Base-by-base conservation (phyloP, 352 stramenopile genomes). In the Phytophthora citrophthora region DNA sequence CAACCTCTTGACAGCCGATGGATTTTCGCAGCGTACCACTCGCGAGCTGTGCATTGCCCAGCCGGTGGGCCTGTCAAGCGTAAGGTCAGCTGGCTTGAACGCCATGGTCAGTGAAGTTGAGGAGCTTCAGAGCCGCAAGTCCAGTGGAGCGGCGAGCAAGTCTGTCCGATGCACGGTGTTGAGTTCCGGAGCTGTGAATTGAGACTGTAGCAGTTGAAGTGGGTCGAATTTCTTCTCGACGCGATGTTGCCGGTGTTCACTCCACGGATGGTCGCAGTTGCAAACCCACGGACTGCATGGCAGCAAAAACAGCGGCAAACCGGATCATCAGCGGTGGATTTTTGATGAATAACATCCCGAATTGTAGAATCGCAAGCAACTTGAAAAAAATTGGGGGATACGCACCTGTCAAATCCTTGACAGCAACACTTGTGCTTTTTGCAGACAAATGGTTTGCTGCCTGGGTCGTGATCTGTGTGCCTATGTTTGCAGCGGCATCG, bases 401-500 rank as follows among this genome's bases (percentile, higher is more conserved):
- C 68, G 47, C 50, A 90, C 81, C 81, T 91, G 63, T 86, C 79
- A 53, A 96, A 90, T 32, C 67, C 81, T 1, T 59, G 48, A 62
- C 88, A 96, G 11, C 32, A 34, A 48, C 86, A 94, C 29, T 74
- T 81, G 12, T 69, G 36, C 43, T 90, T 92, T 2, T 59, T 74
- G 72, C 81, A 93, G 2, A 41, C 16, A 54, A 82, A 83, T 5
- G 82, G 77, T 34, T 61, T 49, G 0, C 27, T 36, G 7, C 58
- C 57, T 2, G 84, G 53, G 57, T 94, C 79, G 60, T 94, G 84
- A 18, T 94, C 81, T 0, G 71, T 81, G 70, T 94, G 88, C 38
- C 87, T 86, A 70, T 94, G 84, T 60, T 94, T 94, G 69, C 88
- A 94, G 29, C 76, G 74, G 47, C 81, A 94, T 56, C 84, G 79